A percentile compares a stretch with the other conserved stretches of the same genome.
These are phyloP conservation scores for Jacaranda mimosifolia DNA, from an alignment of 257 asterid species.

Conservation along the genomic window DNA sequence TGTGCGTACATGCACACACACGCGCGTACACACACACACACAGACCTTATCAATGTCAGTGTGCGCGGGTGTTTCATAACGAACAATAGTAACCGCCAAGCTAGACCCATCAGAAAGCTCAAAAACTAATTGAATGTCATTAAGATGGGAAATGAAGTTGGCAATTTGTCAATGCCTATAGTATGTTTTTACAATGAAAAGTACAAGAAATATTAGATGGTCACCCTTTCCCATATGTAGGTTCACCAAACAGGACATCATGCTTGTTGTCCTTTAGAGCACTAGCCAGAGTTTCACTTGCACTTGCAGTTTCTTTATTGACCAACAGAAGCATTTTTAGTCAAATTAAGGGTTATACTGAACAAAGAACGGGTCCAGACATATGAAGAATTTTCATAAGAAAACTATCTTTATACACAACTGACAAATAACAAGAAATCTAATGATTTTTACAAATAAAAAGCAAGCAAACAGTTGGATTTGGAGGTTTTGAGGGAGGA, in stretches of 20 bases:
- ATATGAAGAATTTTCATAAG: too few relatives aligned
- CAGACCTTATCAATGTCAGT: slow-evolving; percentile 89
- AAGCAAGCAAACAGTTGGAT: too few relatives aligned
- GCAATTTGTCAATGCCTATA: slow-evolving; percentile 19
- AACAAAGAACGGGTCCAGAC: too few relatives aligned
- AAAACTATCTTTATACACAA: too few relatives aligned
- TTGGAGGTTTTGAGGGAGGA: too few relatives aligned
- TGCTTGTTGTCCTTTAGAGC: slow-evolving; percentile 97
- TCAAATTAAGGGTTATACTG: neutral
- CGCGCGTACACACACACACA: neutral
- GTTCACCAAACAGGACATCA: slow-evolving; percentile 84
- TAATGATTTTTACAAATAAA: too few relatives aligned
- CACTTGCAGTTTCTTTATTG: slow-evolving; percentile 98
- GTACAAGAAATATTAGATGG: neutral
- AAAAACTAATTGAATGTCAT: slow-evolving; percentile 95
- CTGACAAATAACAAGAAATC: too few relatives aligned
- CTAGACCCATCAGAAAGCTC: slow-evolving; percentile 98
- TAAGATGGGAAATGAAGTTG: slow-evolving; percentile 34
- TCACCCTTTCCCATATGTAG: slow-evolving; percentile 98
- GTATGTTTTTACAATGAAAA: neutral
- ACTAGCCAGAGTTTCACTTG: slow-evolving; percentile 95
- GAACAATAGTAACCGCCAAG: slow-evolving; percentile 92
- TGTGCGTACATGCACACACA: too few relatives aligned
- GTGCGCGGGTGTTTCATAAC: slow-evolving; percentile 97
- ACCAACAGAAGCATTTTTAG: slow-evolving; percentile 57